Conservation (phyloP, 352 stramenopile species). For the Phytopythium kandeliae region DNA sequence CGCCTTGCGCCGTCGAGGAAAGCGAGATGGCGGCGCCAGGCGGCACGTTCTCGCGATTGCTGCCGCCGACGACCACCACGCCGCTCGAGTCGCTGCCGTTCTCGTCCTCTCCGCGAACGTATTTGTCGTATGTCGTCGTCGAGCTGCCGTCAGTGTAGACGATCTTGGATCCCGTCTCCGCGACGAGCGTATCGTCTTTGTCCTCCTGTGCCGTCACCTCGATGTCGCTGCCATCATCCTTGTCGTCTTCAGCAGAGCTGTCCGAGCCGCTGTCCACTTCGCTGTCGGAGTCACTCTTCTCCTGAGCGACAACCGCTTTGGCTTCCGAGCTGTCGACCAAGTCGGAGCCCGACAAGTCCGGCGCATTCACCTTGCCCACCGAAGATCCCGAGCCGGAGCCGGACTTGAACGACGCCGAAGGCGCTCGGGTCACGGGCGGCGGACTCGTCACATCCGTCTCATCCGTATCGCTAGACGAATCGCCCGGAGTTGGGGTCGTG, state of each 20-base stretch:
- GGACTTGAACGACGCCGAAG: slow-evolving; percentile 1
- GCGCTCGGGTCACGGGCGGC: slow-evolving; percentile 13
- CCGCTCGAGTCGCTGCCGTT: slow-evolving; percentile 13
- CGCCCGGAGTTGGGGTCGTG: neutral
- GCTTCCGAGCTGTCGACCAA: slow-evolving; percentile 19
- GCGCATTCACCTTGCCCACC: slow-evolving; percentile 25
- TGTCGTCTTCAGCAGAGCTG: neutral
- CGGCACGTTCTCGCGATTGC: slow-evolving; percentile 38
- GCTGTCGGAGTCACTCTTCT: slow-evolving; percentile 9
- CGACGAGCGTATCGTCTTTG: slow-evolving; percentile 17
- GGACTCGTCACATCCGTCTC: slow-evolving; percentile 1
- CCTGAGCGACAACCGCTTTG: slow-evolving; percentile 13
- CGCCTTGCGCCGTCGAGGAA: slow-evolving; percentile 28
- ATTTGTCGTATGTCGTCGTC: slow-evolving; percentile 32
- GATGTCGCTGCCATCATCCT: slow-evolving; percentile 8
- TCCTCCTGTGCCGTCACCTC: slow-evolving; percentile 10
- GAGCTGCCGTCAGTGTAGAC: slow-evolving; percentile 29
- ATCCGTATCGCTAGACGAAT: neutral
- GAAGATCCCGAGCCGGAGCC: slow-evolving; percentile 3
- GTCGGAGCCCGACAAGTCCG: slow-evolving; percentile 11
- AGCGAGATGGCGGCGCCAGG: slow-evolving; percentile 56
- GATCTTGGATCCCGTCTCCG: slow-evolving; percentile 25
- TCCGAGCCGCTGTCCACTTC: slow-evolving; percentile 12
- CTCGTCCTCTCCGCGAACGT: slow-evolving; percentile 18
- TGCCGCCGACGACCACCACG: slow-evolving; percentile 37